Evolutionary conservation across 805 yeast species (phyloP).

Genomic region (Kregervanrija delftensis): DNA sequence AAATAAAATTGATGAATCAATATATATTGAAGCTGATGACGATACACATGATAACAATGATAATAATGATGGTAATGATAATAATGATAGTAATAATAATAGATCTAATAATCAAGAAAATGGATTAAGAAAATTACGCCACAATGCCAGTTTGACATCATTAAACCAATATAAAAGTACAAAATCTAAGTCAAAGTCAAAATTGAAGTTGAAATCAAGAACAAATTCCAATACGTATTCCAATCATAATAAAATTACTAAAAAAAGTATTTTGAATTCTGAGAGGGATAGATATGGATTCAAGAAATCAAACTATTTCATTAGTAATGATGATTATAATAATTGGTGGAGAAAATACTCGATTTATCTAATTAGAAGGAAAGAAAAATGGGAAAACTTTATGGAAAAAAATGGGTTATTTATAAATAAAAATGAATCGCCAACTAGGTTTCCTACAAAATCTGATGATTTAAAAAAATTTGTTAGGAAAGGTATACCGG

Average conservation of each 20-base stretch:
- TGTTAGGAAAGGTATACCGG: conserved; percentile 88
- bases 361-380: conserved; percentile 54
- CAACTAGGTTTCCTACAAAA: conserved; percentile 66
- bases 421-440: conserved; percentile 37
- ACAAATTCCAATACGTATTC: too few species aligned
- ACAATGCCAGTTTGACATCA: too few species aligned
- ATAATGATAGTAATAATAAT: background rate
- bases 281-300: conserved; percentile 82
- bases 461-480: conserved; percentile 75
- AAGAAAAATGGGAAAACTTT: conserved; percentile 67
- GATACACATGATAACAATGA: background rate
- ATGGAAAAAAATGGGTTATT: conserved; percentile 62
- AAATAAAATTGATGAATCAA: conserved; percentile 16
- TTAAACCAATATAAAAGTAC: too few species aligned
- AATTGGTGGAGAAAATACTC: conserved; percentile 71
- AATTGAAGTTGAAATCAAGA: too few species aligned
- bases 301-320: conserved; percentile 52
- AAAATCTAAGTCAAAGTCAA: too few species aligned
- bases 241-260: conserved; percentile 3
- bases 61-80: conserved; percentile 3
- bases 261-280: conserved; percentile 15
- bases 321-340: conserved; percentile 54
- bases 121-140: too few species aligned
- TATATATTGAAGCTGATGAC: too few species aligned
- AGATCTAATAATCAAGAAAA: background rate